These are phyloP conservation scores for Diplodia mutila DNA, from an alignment of 2,329 filamentous ascomycete genomes.

Conservation along the genomic window DNA sequence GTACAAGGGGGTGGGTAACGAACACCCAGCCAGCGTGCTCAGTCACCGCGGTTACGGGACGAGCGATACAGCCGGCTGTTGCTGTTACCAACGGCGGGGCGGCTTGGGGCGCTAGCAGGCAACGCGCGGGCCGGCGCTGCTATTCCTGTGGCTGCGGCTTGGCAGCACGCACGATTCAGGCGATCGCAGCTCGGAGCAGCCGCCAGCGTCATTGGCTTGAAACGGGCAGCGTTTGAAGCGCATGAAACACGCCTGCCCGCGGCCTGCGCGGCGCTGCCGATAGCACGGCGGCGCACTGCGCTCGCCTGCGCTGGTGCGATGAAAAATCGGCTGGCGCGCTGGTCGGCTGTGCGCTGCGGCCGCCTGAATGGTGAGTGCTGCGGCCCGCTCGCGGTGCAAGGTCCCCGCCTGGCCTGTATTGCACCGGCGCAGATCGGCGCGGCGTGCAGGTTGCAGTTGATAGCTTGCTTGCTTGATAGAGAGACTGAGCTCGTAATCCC, in stretches of 20 bases:
- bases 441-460: constrained; percentile 20
- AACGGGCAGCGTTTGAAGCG: constrained; percentile 24
- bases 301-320: background rate
- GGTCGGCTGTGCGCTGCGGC: background rate
- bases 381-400: constrained; percentile 12
- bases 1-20: constrained; percentile 3
- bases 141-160: constrained; percentile 20
- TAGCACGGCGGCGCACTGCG: constrained; percentile 15
- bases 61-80: background rate
- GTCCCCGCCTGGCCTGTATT: constrained; percentile 23
- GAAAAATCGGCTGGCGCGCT: background rate
- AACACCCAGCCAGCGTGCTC: background rate
- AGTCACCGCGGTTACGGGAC: constrained; percentile 1
- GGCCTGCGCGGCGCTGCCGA: constrained; percentile 10
- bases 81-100: background rate
- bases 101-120: background rate
- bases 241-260: constrained; percentile 18
- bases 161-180: constrained; percentile 17
- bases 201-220: constrained; percentile 19
- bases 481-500: constrained; percentile 25
- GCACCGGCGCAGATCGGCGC: constrained; percentile 22
- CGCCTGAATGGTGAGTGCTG: constrained; percentile 12
- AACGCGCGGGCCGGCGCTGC: constrained; percentile 12
- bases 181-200: constrained; percentile 8
- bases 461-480: constrained; percentile 24